Conservation (phyloP, 345 rosid genomes). For the Kernera saxatilis region DNA sequence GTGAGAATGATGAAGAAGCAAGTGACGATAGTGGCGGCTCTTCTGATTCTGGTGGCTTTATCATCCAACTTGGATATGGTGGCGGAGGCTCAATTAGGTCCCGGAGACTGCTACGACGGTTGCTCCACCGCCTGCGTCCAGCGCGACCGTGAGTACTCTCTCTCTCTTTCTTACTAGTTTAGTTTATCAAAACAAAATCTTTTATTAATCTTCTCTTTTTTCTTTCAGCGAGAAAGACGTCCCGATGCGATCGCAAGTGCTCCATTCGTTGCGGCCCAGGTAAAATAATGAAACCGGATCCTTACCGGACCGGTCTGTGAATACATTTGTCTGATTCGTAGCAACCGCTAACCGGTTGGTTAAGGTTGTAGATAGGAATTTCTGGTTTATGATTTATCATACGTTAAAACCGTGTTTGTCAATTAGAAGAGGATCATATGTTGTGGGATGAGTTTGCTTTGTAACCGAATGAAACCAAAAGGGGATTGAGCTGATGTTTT, state of each 20-base stretch:
- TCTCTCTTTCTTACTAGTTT: background rate
- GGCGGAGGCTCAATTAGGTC: conserved; percentile 28
- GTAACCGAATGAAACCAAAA: background rate
- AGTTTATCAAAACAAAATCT: background rate
- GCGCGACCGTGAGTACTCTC: conserved; percentile 27
- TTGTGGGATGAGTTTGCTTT: background rate
- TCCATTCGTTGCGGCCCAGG: conserved; percentile 47
- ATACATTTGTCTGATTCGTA: background rate
- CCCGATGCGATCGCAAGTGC: conserved; percentile 52
- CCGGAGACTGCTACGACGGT: conserved; percentile 46
- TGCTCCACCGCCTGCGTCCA: conserved; percentile 52
- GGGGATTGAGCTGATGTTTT: background rate
- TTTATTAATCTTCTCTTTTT: background rate
- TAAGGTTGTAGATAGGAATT: background rate
- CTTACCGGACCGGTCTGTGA: background rate
- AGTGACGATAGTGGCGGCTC: conserved; percentile 7
- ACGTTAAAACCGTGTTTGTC: background rate
- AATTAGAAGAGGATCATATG: background rate
- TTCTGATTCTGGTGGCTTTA: conserved; percentile 24
- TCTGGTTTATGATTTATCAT: background rate
- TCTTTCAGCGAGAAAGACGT: conserved; percentile 40
- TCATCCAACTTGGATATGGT: conserved; percentile 25
- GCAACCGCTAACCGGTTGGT: background rate
- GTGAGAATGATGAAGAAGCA: conserved; percentile 26
- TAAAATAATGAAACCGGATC: conserved; percentile 8